Conservation (phyloP, 805 yeast species). For the Maudiozyma serrabonitensis region DNA sequence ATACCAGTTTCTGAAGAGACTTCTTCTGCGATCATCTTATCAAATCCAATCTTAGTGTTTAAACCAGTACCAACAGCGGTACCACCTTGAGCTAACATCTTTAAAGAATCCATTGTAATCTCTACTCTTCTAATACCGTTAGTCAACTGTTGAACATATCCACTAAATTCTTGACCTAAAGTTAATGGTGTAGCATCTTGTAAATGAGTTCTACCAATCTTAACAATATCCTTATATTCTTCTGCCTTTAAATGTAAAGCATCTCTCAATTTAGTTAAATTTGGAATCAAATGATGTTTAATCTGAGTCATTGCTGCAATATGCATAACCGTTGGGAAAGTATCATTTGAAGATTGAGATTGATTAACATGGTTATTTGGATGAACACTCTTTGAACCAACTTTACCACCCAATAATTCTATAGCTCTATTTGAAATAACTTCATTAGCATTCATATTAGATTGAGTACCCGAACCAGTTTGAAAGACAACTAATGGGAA, state of each 20-base stretch:
- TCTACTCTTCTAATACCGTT: slow-evolving; percentile 87
- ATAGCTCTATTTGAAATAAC: slow-evolving; percentile 98
- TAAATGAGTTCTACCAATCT: slow-evolving; percentile 97
- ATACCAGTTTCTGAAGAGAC: slow-evolving; percentile 82
- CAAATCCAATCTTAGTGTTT: slow-evolving; percentile 88
- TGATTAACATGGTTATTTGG: slow-evolving; percentile 98
- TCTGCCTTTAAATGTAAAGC: slow-evolving; percentile 68
- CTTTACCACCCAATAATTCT: slow-evolving; percentile 83
- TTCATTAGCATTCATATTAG: slow-evolving; percentile 98
- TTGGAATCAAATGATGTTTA: slow-evolving; percentile 65
- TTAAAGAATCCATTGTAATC: slow-evolving; percentile 61
- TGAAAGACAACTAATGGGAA: slow-evolving; percentile 98
- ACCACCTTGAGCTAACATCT: slow-evolving; percentile 95
- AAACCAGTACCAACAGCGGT: slow-evolving; percentile 99
- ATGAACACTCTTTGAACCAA: slow-evolving; percentile 89
- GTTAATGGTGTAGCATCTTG: slow-evolving; percentile 99
- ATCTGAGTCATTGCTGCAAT: slow-evolving; percentile 95
- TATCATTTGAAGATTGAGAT: slow-evolving; percentile 98
- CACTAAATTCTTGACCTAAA: slow-evolving; percentile 95
- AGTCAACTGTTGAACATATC: slow-evolving; percentile 87
- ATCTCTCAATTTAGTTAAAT: slow-evolving; percentile 65
- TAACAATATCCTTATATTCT: slow-evolving; percentile 83
- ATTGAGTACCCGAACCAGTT: slow-evolving; percentile 98
- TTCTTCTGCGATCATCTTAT: slow-evolving; percentile 74
- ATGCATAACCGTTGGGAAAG: slow-evolving; percentile 99